These are phyloP conservation scores for Tetrahymena malaccensis DNA, from an alignment of 73 alveolate genomes.

Conservation along the genomic window DNA sequence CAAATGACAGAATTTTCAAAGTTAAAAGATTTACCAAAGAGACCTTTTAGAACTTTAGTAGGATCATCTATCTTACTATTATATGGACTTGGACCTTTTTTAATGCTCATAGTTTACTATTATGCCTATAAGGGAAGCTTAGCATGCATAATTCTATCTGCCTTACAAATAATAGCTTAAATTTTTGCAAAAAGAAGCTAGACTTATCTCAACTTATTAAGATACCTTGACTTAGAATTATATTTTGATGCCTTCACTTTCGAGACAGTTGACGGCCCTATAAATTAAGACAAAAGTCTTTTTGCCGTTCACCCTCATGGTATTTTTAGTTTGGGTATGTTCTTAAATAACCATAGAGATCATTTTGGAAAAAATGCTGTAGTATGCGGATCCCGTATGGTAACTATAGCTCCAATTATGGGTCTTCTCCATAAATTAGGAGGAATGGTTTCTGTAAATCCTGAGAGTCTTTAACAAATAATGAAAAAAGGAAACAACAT, in stretches of 20 bases:
- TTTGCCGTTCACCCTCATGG: neutral
- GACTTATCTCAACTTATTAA: neutral
- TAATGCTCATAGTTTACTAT: neutral
- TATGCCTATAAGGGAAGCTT: neutral
- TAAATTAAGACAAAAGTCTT: neutral
- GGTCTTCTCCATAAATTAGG: neutral
- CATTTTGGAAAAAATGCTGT: neutral
- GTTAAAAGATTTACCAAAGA: neutral
- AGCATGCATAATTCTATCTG: neutral
- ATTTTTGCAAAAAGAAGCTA: neutral
- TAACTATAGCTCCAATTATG: neutral
- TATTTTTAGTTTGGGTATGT: neutral
- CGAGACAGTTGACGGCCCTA: neutral
- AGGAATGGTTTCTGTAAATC: conserved; percentile 5
- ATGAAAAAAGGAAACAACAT: conserved; percentile 17
- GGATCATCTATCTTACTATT: neutral
- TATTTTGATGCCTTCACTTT: neutral
- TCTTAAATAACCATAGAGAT: neutral
- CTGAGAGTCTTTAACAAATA: conserved; percentile 4
- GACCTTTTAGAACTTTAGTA: neutral
- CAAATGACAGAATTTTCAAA: neutral
- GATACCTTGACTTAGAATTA: neutral
- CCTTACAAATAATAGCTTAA: neutral
- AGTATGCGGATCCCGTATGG: neutral
- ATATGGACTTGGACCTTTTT: neutral